Evolutionary conservation across 2,329 filamentous ascomycete species (phyloP), one percentile per base, ranked within the genome.

Genomic region (Exophiala spinifera): DNA sequence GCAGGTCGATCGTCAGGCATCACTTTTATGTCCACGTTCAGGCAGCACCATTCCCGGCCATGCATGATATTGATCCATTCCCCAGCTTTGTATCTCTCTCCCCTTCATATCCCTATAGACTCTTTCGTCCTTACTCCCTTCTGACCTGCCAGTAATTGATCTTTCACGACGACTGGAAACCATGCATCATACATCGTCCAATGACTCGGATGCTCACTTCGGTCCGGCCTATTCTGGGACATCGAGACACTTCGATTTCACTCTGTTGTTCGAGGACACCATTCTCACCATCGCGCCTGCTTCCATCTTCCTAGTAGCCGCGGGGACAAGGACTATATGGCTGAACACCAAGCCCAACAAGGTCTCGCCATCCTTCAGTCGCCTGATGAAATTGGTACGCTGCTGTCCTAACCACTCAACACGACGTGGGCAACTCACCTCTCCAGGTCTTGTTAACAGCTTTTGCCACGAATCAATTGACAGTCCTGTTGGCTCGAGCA

Each of bases 241-340:
- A 8, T 51, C 45, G 11, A 50, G 56, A 37, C 31, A 66, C 11
- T 74, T 76, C 57, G 74, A 76, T 53, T 76, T 76, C 57, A 74
- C 74, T 19, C 66, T 76, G 43, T 64, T 76, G n/a, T 76, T 76
- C 52, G 73, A 76, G 57, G 72, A 76, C 53, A 67, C 67, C 1
- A 69, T 76, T 33, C 63, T 75, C 44, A 63, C 65, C 17, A 65
- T 72, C 23, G 53, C 72, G 14, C 73, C 73, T 15, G 60, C 72
- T 37, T 59, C 63, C 2, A 55, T 75, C 45, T 65, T 73, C 21
- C 58, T 73, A 33, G 48, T 71, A n/a, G 44, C 68, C 19, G 59
- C 66, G 34, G 68, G 69, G 7, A 63, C 67, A 44, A 70, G 72
- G 31, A 61, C 74, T 5, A 61, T 62, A 59, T 69, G 72, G 53